Evolutionary conservation across 2,329 filamentous ascomycete genomes (phyloP).

Genomic region (Fusarium gaditjirri): DNA sequence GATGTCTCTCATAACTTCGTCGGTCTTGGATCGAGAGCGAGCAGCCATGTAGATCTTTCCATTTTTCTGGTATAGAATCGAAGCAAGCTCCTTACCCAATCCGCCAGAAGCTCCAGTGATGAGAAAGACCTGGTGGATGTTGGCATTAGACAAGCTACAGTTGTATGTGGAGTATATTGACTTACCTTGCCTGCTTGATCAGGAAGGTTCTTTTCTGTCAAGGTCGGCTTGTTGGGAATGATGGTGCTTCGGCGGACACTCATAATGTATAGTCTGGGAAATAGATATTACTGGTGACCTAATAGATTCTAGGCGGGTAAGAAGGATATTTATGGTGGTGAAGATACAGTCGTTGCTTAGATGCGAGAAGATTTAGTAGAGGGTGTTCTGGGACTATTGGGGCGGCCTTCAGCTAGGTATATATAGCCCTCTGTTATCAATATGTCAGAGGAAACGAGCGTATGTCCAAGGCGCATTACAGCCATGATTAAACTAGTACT

Average conservation of each 20-base stretch:
- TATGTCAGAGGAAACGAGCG: rapidly evolving
- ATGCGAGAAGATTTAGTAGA: neutral
- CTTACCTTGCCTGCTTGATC: constrained; percentile 39
- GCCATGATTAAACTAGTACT: rapidly evolving
- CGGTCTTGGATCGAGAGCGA: constrained; percentile 55
- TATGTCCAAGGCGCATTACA: rapidly evolving
- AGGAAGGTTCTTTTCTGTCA: neutral
- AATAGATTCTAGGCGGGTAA: no score
- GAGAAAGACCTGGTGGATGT: constrained; percentile 35
- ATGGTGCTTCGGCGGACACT: neutral
- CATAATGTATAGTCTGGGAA: neutral
- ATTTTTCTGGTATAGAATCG: constrained; percentile 62
- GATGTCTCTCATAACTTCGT: constrained; percentile 55
- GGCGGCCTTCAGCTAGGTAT: neutral
- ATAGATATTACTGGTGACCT: no score
- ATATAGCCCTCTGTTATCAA: neutral
- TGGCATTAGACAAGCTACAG: rapidly evolving
- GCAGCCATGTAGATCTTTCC: constrained; percentile 64
- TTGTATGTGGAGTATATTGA: constrained; percentile 45
- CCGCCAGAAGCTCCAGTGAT: constrained; percentile 54
- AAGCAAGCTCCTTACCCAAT: constrained; percentile 61
- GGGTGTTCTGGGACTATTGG: neutral
- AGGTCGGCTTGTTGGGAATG: neutral
- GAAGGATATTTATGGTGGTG: no score
- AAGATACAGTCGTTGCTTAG: no score